These are phyloP conservation scores for Taiozyma sp. DNA, from an alignment of 1,139 yeast genomes.

Conservation along the genomic window DNA sequence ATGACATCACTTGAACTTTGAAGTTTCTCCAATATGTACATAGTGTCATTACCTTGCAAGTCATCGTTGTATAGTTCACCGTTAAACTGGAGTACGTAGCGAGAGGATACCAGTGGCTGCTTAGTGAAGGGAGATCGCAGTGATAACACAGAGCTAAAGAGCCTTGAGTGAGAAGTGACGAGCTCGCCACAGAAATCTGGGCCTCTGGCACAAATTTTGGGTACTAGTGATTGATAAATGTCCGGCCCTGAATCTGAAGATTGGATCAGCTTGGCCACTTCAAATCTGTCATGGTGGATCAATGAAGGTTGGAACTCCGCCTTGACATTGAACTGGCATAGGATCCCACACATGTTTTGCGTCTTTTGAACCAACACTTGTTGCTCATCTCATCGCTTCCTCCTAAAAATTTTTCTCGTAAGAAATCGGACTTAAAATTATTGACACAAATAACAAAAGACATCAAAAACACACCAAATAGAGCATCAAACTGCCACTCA, in stretches of 20 bases:
- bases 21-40: conserved; percentile 32
- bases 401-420: not conserved
- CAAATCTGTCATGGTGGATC: not conserved
- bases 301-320: not conserved
- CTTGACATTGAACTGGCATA: conserved; percentile 25
- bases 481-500: not conserved
- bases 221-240: conserved; percentile 31
- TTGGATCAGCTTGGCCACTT: not conserved
- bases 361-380: not conserved
- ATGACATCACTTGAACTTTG: conserved; percentile 27
- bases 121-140: conserved; percentile 69
- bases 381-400: no score
- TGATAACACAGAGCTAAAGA: conserved; percentile 70
- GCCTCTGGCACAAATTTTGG: conserved; percentile 47
- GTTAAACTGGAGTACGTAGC: conserved; percentile 63
- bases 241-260: not conserved
- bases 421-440: not conserved
- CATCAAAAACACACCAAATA: not conserved
- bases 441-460: conserved; percentile 1
- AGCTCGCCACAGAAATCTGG: conserved; percentile 40
- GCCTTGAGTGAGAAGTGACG: conserved; percentile 23
- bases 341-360: conserved; percentile 39
- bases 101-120: conserved; percentile 53
- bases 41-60: conserved; percentile 49
- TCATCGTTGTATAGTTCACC: conserved; percentile 78